These are phyloP conservation scores for Pichia nanzhaoensis DNA, from an alignment of 805 yeast genomes.

Conservation along the genomic window DNA sequence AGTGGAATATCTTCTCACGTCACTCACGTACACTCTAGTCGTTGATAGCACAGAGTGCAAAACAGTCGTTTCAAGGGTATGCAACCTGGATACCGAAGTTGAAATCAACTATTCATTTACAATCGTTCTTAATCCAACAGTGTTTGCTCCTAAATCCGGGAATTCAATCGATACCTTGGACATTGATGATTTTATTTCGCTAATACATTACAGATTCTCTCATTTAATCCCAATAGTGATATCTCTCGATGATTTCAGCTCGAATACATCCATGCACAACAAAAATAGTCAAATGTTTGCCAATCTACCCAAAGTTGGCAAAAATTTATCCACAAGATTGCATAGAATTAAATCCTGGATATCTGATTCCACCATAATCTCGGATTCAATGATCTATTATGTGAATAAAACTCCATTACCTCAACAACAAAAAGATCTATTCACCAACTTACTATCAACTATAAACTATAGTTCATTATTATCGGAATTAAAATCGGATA, in stretches of 20 bases:
- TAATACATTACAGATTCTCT: slow-evolving; percentile 23
- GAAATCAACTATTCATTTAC: slow-evolving; percentile 7
- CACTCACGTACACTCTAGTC: background rate
- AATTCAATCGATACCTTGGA: background rate
- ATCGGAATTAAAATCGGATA: slow-evolving; percentile 15
- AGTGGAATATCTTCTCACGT: background rate
- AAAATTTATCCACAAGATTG: slow-evolving; percentile 23
- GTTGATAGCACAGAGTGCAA: background rate
- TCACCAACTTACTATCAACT: slow-evolving; percentile 20
- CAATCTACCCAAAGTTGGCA: background rate
- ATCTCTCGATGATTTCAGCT: slow-evolving; percentile 4
- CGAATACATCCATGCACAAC: slow-evolving; percentile 1
- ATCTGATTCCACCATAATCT: slow-evolving; percentile 22
- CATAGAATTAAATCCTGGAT: slow-evolving; percentile 37
- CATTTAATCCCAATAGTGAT: slow-evolving; percentile 24
- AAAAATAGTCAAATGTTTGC: background rate
- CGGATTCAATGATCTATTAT: slow-evolving; percentile 33
- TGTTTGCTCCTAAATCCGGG: too few species aligned
- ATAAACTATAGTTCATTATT: slow-evolving; percentile 27
- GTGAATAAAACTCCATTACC: slow-evolving; percentile 2
- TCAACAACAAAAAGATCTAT: background rate
- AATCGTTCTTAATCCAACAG: slow-evolving; percentile 1
- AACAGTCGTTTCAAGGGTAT: background rate
- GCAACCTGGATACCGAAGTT: slow-evolving; percentile 5
- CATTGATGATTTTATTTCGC: slow-evolving; percentile 5